Evolutionary conservation across 768 basidiomycete genomes (phyloP).

Genomic region (Strobilomyces confusus): DNA sequence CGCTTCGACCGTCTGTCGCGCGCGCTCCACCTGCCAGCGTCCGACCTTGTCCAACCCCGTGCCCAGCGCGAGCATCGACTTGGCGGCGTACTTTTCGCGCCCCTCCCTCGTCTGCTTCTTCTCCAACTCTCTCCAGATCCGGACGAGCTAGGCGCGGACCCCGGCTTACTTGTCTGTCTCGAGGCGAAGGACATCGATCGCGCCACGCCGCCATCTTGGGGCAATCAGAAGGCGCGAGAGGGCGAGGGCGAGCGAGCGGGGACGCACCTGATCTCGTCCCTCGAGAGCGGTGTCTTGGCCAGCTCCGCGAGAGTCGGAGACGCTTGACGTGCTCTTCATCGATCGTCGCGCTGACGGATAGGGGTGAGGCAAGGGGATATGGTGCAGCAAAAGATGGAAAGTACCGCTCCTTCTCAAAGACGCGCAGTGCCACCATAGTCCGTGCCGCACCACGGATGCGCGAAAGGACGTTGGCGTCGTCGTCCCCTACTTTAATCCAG

Average conservation of each 20-base stretch:
- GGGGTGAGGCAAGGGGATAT: too few relatives aligned
- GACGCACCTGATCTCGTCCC: conserved; percentile 93
- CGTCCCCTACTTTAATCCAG: too few relatives aligned
- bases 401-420: conserved; percentile 93
- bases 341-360: conserved; percentile 61
- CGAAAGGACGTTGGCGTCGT: conserved; percentile 87
- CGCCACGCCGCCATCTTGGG: conserved; percentile 66
- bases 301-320: conserved; percentile 73
- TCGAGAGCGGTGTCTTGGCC: conserved; percentile 69
- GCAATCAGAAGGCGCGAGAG: conserved; percentile 2
- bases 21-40: conserved; percentile 80
- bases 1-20: conserved; percentile 86
- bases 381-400: conserved; percentile 31
- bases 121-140: conserved; percentile 90
- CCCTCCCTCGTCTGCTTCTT: conserved; percentile 87
- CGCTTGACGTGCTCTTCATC: conserved; percentile 96
- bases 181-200: conserved; percentile 70
- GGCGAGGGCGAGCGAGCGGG: conserved; percentile 27
- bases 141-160: conserved; percentile 62
- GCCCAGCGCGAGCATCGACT: conserved; percentile 87
- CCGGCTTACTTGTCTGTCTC: conserved; percentile 84
- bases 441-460: conserved; percentile 84
- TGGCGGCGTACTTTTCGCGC: conserved; percentile 91
- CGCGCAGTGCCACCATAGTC: conserved; percentile 84
- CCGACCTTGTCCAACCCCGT: conserved; percentile 89